Evolutionary conservation across 768 basidiomycete genomes (phyloP).

Genomic region (Leccinum subtestaceum): DNA sequence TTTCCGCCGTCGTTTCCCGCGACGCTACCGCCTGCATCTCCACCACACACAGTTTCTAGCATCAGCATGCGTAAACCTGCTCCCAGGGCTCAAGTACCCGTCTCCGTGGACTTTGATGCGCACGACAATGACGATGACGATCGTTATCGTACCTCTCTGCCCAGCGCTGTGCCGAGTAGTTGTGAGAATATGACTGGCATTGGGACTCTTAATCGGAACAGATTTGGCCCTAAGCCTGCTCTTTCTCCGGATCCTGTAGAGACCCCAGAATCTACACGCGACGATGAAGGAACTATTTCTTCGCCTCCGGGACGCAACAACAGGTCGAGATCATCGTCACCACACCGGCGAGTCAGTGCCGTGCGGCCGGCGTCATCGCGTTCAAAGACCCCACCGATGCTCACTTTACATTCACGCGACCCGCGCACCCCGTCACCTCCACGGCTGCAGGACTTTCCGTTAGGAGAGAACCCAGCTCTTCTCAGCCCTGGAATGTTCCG

Average conservation of each 20-base stretch:
- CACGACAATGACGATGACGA: conserved; percentile 33
- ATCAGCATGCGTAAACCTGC: conserved; percentile 57
- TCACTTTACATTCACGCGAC: conserved; percentile 30
- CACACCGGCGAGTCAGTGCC: conserved; percentile 25
- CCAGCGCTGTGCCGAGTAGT: conserved; percentile 51
- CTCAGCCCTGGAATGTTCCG: conserved; percentile 56
- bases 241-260: conserved; percentile 13
- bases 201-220: conserved; percentile 39
- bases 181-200: conserved; percentile 68
- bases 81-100: conserved; percentile 60
- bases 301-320: conserved; percentile 15
- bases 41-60: conserved; percentile 29
- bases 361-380: conserved; percentile 36
- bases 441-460: conserved; percentile 19
- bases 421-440: conserved; percentile 24
- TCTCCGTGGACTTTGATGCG: conserved; percentile 48
- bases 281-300: conserved; percentile 17
- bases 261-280: conserved; percentile 7
- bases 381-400: conserved; percentile 41
- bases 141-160: conserved; percentile 43
- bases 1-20: conserved; percentile 17
- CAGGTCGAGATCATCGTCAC: conserved; percentile 25
- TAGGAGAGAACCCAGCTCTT: conserved; percentile 35
- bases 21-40: conserved; percentile 17
- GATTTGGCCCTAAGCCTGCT: conserved; percentile 22